Conservation (phyloP, 257 asterid genomes). For the Ligustrum vulgare region DNA sequence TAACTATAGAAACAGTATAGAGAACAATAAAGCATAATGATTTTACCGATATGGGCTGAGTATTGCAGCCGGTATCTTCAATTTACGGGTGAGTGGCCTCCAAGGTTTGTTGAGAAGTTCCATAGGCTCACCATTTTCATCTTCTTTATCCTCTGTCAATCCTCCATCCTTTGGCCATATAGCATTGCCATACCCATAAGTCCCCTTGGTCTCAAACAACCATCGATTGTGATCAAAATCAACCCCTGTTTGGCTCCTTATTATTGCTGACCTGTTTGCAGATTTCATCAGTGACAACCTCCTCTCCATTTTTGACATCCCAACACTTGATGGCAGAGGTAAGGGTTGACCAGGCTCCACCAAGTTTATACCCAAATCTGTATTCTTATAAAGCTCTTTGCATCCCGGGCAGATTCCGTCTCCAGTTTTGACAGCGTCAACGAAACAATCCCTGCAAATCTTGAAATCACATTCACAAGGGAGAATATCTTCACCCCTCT, state of each 20-base stretch:
- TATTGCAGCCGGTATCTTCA: conserved; percentile 68
- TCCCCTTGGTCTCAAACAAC: conserved; percentile 78
- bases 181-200: conserved; percentile 83
- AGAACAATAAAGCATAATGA: conserved; percentile 5
- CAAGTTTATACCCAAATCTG: conserved; percentile 39
- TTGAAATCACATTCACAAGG: conserved; percentile 86
- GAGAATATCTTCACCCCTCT: conserved; percentile 67
- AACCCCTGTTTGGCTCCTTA: conserved; percentile 56
- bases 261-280: conserved; percentile 41
- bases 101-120: conserved; percentile 74
- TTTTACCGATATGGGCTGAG: conserved; percentile 72
- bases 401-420: conserved; percentile 84
- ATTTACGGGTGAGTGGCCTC: conserved; percentile 79
- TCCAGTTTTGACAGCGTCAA: conserved; percentile 60
- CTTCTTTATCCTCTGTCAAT: conserved; percentile 32
- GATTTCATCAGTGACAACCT: conserved; percentile 73
- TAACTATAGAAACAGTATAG: not conserved
- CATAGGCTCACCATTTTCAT: conserved; percentile 41
- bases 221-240: conserved; percentile 75
- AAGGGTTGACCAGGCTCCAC: conserved; percentile 47
- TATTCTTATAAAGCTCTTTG: conserved; percentile 64
- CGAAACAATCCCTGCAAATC: conserved; percentile 67
- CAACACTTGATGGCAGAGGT: conserved; percentile 50
- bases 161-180: conserved; percentile 73
- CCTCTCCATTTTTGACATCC: conserved; percentile 65